phyloP scores from a whole-genome alignment of 2,329 filamentous ascomycete species.

The Cladophialophora bantiana region DNA sequence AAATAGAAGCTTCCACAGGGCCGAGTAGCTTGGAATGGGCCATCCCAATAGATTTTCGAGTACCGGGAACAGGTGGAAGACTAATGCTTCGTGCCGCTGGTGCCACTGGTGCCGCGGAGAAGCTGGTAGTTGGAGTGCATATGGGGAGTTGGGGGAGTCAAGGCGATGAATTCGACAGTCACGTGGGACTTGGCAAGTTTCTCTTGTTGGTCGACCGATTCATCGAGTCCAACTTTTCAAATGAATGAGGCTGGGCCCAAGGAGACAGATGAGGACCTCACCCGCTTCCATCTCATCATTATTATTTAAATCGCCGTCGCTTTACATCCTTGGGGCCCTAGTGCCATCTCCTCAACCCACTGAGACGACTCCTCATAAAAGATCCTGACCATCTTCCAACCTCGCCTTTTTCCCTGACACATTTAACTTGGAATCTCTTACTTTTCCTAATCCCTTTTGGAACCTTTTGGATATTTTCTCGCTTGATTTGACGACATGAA shows the following conservation, averaged over 20 bases:
- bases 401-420: not conserved
- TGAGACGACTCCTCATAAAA: not conserved
- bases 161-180: not conserved
- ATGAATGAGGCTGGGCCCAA: not conserved
- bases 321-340: not conserved
- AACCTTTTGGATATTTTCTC: constrained; percentile 14
- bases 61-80: not conserved
- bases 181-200: constrained; percentile 15
- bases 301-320: not conserved
- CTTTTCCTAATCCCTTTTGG: constrained; percentile 1
- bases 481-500: constrained; percentile 31
- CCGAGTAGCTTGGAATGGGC: constrained; percentile 6
- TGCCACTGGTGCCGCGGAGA: not conserved
- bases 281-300: not conserved
- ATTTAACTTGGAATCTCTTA: not conserved
- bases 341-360: not conserved
- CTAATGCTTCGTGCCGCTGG: not conserved
- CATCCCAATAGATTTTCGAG: constrained; percentile 7
- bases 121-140: not conserved
- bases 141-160: too few species aligned
- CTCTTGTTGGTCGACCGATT: not conserved
- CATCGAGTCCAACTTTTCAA: constrained; percentile 4
- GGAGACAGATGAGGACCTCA: not conserved
- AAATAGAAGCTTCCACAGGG: constrained; percentile 7
- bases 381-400: not conserved